Base-by-base conservation (phyloP, 2,329 filamentous ascomycete species). In the Monilinia fructicola region DNA sequence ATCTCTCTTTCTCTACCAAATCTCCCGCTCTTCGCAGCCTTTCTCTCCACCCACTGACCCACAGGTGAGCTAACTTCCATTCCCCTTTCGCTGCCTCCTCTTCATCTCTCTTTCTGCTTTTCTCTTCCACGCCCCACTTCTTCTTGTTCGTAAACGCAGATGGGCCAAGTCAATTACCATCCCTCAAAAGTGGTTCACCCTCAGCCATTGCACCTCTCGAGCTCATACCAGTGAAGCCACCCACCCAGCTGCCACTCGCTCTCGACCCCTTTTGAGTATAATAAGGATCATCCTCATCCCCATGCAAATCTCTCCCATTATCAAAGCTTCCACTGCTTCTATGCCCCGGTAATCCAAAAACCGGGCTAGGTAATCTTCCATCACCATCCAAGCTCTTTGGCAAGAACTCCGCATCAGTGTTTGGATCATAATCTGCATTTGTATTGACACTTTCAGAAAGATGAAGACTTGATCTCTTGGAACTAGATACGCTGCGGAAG, bases 1-100 rank as follows among this genome's bases (percentile, higher is more conserved):
- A 16, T 50, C 61, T 69, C 44, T 55, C 53, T 40, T 54, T 70
- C 56, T 73, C 70, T 14, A 73, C 68, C 40, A 73, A 59, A 67
- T 71, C 71, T 2, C 72, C 67, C n/a, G 61, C 68, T 6, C 40
- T 60, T 38, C 67, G 67, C 48, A 73, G 42, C 42, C 70, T 65
- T 12, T 68, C 67, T 28, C 69, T 67, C 68, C 70, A 72, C 14
- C 70, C 71, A 59, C 70, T 68, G 21, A 71, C 66, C 69, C 69
- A 73, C 38, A 71, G 23, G 67, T 65, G 70, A 1, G 72, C 69
- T 38, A 68, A 10, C 35, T 64, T 66, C 35, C 61, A 69, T 5
- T 70, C 68, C 16, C 46, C 58, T 4, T 60, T 64, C 4, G n/a
- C 35, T 23, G 16, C 21, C 6, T 2, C 9, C 28, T 58, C 40